Evolutionary conservation across 2,329 filamentous ascomycete genomes (phyloP), one percentile per base, ranked within the genome.

Genomic region (Elsinoe ampelina): DNA sequence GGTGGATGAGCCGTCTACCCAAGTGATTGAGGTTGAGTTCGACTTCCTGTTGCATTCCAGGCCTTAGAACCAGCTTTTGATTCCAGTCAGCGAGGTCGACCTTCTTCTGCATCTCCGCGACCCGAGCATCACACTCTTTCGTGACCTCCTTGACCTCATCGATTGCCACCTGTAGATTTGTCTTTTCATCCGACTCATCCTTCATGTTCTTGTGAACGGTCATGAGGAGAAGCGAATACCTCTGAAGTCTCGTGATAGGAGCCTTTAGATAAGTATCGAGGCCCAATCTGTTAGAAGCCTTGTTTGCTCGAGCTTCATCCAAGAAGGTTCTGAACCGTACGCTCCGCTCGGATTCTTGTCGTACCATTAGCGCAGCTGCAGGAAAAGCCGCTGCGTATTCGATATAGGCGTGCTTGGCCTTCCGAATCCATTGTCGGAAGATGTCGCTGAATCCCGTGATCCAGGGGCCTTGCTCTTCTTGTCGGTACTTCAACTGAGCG

Each of bases 391-490:
- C 85, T 38, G 92, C 92, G 70, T 97, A 98, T 58, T 95, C 90
- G 59, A 96, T 84, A 68, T 97, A 98, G 10, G 89, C 86, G 2
- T 80, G 76, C 70, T 86, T 89, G 32, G 93, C 93, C 71, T 96
- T 97, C 61, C 93, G 83, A 60, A 97, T 95, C 93, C 93, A 98
- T 73, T 98, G 93, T 58, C 93, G 80, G 76, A 98, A 97, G 51
- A 98, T 89, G 66, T 97, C 93, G 68, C 91, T 96, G 72, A 96
- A 96, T 2, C 93, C 93, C 11, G 82, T 78, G 58, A 98, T 85
- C 84, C 90, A 98, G 0, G 93, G 93, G 0, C 93, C 93, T 73
- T 98, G 92, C 68, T 97, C 93, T 66, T 93, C 87, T 70, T 98
- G 93, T 22, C 93, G 84, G 68, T 97, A 98, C 67, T 97, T 97